Conservation (phyloP, 2,329 filamentous ascomycete genomes). For the Elsinoe fawcettii region DNA sequence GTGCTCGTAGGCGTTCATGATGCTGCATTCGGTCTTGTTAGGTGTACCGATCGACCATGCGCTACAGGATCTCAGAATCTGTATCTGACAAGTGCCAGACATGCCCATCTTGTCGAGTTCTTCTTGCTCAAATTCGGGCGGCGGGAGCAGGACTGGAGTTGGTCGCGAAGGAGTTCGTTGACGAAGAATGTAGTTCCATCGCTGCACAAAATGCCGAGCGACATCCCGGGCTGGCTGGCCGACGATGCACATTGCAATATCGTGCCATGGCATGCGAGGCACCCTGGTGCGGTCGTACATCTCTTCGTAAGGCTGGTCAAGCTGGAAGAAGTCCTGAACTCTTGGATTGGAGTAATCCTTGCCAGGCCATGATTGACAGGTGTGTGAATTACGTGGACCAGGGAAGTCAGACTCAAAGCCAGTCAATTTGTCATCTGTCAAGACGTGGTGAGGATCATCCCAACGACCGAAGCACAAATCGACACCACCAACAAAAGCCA, state of each 20-base stretch:
- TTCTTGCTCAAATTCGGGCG: conserved; percentile 78
- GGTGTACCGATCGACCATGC: conserved; percentile 86
- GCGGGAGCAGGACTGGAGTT: conserved; percentile 85
- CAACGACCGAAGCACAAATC: conserved; percentile 95
- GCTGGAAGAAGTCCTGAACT: conserved; percentile 86
- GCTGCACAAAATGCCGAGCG: conserved; percentile 91
- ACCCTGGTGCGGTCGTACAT: conserved; percentile 92
- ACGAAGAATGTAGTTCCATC: conserved; percentile 94
- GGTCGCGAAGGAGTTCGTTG: conserved; percentile 89
- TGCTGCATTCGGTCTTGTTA: conserved; percentile 81
- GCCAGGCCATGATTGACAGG: conserved; percentile 92
- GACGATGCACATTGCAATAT: conserved; percentile 95
- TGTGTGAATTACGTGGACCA: conserved; percentile 76
- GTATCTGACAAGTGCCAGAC: conserved; percentile 90
- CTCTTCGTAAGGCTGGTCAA: conserved; percentile 93
- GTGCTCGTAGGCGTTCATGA: conserved; percentile 90
- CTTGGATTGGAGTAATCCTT: conserved; percentile 98
- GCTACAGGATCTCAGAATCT: conserved; percentile 83
- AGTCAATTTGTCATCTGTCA: conserved; percentile 89
- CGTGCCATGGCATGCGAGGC: conserved; percentile 97
- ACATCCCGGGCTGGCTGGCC: conserved; percentile 91
- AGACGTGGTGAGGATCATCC: conserved; percentile 88
- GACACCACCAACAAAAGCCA: conserved; percentile 91
- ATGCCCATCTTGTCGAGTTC: conserved; percentile 84
- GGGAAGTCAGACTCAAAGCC: conserved; percentile 74